Base-by-base conservation (phyloP, 2,329 filamentous ascomycete genomes). In the Diaporthe sp. region DNA sequence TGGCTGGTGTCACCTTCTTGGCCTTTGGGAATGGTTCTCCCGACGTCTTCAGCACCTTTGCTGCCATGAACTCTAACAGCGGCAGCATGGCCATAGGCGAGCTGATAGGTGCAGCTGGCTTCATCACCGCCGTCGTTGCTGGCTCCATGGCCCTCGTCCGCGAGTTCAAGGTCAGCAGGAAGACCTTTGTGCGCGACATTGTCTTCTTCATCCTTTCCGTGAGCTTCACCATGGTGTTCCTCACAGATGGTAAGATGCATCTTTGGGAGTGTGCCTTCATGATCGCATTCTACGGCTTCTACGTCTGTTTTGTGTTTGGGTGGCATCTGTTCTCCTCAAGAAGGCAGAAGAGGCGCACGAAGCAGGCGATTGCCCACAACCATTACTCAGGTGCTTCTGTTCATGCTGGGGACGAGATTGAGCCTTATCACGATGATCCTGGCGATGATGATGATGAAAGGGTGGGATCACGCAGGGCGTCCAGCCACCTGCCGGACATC, bases 1-100 rank as follows among this genome's bases (percentile, higher is more conserved):
- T 99, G 84, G 95, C 97, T 0, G 97, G 97, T 49, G 97, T 99
- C 39, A 99, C 97, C 0, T 98, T 99, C 81, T 87, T 99, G 71
- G 97, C 97, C 12, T 97, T 99, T 84, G 97, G 97, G 78, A 99
- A 99, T 87, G 97, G 97, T 71, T 98, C 96, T 77, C 97, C 97
- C 2, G 97, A 99, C 84, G 96, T 99, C 61, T 99, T 99, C 84
- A 98, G 96, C 79, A 99, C 97, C 2, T 98, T 99, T 85, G 97
- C 97, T 22, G 97, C 97, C 79, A 98, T 99, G 95, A 93, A 93
- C 81, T 98, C 96, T 34, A 95, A 98, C 82, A 98, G 96, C 82
- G 96, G 96, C n/a, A 97, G 96, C 86, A 91, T 99, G 88, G 97
- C 97, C 1, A 92, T 99, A 55, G 97, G 97, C 61, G 97, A 99